phyloP scores from a whole-genome alignment of 1,139 yeast genomes.

The Spathaspora jeffriesii region DNA sequence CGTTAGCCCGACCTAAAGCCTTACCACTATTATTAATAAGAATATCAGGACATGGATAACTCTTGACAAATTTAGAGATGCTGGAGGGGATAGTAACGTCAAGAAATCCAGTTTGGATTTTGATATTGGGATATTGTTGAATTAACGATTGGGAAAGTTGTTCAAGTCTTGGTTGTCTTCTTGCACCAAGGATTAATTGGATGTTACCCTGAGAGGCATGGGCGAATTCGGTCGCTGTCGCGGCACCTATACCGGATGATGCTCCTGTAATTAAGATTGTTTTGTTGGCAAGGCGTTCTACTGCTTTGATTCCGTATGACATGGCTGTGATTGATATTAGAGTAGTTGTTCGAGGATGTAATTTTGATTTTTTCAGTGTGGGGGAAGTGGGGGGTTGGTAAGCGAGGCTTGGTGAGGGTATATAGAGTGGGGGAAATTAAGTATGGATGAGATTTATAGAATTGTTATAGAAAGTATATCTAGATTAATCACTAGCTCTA shows the following conservation, averaged over 20 bases:
- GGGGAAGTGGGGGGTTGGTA: not conserved
- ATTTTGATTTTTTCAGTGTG: not conserved
- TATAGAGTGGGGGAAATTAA: not conserved
- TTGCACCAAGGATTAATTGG: slow-evolving; percentile 67
- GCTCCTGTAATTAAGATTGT: slow-evolving; percentile 37
- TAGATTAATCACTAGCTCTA: slow-evolving; percentile 14
- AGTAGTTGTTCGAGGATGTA: no score
- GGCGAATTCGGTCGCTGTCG: slow-evolving; percentile 75
- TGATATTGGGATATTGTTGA: slow-evolving; percentile 45
- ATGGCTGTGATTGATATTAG: slow-evolving; percentile 13
- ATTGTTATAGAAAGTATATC: not conserved
- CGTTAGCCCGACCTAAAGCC: slow-evolving; percentile 67
- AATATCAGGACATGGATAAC: slow-evolving; percentile 57
- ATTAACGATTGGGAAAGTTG: slow-evolving; percentile 46
- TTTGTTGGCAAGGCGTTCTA: slow-evolving; percentile 45
- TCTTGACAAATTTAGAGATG: slow-evolving; percentile 54
- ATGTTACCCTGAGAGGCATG: slow-evolving; percentile 66
- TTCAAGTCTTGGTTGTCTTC: slow-evolving; percentile 59
- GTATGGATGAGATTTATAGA: not conserved
- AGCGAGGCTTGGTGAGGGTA: no score
- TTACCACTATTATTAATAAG: slow-evolving; percentile 83
- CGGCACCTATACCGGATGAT: slow-evolving; percentile 61
- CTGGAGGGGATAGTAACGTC: slow-evolving; percentile 60
- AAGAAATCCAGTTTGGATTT: slow-evolving; percentile 50
- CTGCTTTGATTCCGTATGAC: slow-evolving; percentile 46